These are phyloP conservation scores for Anastatica hierochuntica DNA, from an alignment of 345 rosid species.

Conservation along the genomic window DNA sequence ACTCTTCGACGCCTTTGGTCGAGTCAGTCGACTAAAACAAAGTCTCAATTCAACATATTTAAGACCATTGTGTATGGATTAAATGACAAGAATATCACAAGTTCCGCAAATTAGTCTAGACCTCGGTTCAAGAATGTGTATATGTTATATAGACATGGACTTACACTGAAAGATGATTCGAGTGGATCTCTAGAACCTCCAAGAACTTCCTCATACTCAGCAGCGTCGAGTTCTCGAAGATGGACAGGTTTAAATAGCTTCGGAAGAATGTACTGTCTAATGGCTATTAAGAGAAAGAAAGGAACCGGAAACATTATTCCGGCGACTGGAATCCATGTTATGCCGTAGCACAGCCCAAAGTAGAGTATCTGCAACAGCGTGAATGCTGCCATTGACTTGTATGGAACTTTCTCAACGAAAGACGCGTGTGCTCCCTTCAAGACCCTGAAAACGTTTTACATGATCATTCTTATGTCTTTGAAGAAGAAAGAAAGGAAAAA, in stretches of 20 bases:
- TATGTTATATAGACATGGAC: neutral
- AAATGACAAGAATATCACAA: too few relatives aligned
- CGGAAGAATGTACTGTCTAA: conserved; percentile 65
- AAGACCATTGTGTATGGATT: too few relatives aligned
- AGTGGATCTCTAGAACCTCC: conserved; percentile 33
- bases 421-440: conserved; percentile 64
- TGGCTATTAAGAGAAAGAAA: conserved; percentile 61
- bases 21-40: conserved; percentile 14
- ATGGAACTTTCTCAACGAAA: conserved; percentile 65
- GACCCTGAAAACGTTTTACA: conserved; percentile 35
- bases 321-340: conserved; percentile 81
- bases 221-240: conserved; percentile 66
- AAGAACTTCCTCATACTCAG: conserved; percentile 66
- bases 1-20: neutral
- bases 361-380: conserved; percentile 56
- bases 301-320: conserved; percentile 82
- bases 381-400: conserved; percentile 41
- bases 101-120: too few relatives aligned
- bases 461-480: neutral
- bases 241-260: conserved; percentile 37
- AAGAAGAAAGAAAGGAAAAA: neutral
- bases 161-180: conserved; percentile 22
- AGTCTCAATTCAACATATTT: too few relatives aligned
- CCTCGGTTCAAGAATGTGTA: neutral
- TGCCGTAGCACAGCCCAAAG: conserved; percentile 55